Percentiles rank a stretch among this genome's conserved stretches.
Evolutionary conservation across 306 rosid genomes (phyloP).

Genomic region (Aeschynomene evenia): DNA sequence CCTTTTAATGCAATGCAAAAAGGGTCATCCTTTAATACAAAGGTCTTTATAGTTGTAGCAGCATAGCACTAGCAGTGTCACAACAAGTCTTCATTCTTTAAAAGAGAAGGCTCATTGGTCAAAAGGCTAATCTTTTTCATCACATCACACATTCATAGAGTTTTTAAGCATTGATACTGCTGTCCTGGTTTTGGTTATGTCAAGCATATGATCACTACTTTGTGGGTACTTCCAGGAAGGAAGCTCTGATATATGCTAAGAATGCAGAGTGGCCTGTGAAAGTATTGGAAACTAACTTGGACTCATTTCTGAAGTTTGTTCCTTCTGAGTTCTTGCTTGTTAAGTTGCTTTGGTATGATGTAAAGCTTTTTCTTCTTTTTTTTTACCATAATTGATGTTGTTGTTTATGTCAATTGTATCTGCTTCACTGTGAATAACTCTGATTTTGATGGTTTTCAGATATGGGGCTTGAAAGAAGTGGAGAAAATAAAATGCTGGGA

Average conservation of each 20-base stretch:
- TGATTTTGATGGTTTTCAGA: constrained; percentile 45
- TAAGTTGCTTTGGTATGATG: constrained; percentile 41
- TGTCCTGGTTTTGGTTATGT: constrained; percentile 29
- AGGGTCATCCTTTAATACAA: constrained; percentile 45
- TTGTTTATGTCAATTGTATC: constrained; percentile 13
- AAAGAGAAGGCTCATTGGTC: constrained; percentile 53
- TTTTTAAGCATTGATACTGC: constrained; percentile 36
- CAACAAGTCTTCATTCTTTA: constrained; percentile 21
- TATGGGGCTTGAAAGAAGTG: constrained; percentile 54
- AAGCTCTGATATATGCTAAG: constrained; percentile 32
- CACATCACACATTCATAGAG: constrained; percentile 24
- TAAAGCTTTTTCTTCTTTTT: constrained; percentile 30
- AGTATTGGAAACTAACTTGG: constrained; percentile 38
- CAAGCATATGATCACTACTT: constrained; percentile 46
- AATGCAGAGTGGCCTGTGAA: constrained; percentile 34
- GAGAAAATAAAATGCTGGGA: constrained; percentile 51
- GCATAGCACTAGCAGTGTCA: constrained; percentile 23
- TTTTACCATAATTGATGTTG: constrained; percentile 18
- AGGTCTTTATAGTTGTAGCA: constrained; percentile 32
- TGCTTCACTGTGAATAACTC: constrained; percentile 31
- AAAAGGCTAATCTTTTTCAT: constrained; percentile 45
- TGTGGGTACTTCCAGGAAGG: constrained; percentile 43
- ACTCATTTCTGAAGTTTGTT: constrained; percentile 35
- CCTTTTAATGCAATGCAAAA: constrained; percentile 58
- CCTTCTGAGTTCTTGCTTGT: constrained; percentile 30